phyloP scores from a whole-genome alignment of 148 eudicot species.

The Nyssa sinensis region DNA sequence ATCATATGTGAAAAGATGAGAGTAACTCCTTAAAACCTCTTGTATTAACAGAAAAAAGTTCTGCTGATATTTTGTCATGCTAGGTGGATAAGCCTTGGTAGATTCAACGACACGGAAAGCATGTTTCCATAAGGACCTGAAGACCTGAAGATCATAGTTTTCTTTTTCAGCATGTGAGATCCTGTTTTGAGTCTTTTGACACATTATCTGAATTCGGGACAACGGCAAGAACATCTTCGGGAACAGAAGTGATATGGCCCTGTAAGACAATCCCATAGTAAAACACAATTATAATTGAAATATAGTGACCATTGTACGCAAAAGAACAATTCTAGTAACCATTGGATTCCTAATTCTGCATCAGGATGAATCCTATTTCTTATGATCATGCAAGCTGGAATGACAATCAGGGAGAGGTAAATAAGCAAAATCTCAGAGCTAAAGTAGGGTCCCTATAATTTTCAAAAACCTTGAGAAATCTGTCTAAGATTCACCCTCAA shows the following conservation, averaged over 20 bases:
- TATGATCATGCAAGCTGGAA: background rate
- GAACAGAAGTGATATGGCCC: constrained; percentile 70
- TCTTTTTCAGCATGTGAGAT: constrained; percentile 31
- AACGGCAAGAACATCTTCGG: constrained; percentile 48
- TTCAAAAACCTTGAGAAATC: background rate
- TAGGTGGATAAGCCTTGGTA: constrained; percentile 39
- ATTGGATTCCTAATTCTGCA: background rate
- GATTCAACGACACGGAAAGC: constrained; percentile 39
- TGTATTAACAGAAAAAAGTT: constrained; percentile 64
- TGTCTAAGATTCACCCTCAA: background rate
- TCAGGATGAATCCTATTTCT: background rate
- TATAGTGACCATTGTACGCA: background rate
- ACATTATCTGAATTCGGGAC: constrained; percentile 61
- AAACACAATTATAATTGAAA: constrained; percentile 8
- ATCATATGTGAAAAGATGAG: constrained; percentile 57
- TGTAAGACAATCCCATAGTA: constrained; percentile 28
- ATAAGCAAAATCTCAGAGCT: background rate
- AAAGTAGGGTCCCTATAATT: background rate
- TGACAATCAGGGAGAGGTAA: background rate
- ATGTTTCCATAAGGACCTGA: constrained; percentile 55
- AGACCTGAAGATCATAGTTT: constrained; percentile 36
- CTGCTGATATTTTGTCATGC: constrained; percentile 60
- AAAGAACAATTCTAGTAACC: background rate
- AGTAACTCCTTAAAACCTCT: constrained; percentile 58
- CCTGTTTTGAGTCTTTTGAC: constrained; percentile 34